Evolutionary conservation across 2,329 filamentous ascomycete species (phyloP).

Genomic region (Escovopsis sp.): DNA sequence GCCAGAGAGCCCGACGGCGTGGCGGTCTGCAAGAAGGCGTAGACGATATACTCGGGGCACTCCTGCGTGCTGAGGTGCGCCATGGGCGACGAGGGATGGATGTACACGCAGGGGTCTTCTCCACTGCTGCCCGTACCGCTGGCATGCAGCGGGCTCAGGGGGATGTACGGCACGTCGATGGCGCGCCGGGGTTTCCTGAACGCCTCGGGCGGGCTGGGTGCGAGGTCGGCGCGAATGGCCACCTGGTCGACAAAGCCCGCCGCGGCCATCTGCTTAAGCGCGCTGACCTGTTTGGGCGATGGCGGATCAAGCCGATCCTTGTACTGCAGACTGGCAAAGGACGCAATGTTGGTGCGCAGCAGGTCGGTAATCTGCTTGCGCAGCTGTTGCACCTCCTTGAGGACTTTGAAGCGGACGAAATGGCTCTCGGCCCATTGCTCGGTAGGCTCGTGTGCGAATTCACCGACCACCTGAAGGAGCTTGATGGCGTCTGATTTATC

Average conservation of each 20-base stretch:
- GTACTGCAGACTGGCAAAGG: constrained; percentile 41
- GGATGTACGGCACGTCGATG: constrained; percentile 83
- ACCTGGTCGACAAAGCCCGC: constrained; percentile 90
- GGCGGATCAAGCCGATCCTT: constrained; percentile 42
- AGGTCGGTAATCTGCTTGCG: constrained; percentile 71
- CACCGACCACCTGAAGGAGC: constrained; percentile 72
- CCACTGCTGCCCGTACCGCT: constrained; percentile 11
- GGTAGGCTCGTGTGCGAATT: constrained; percentile 60
- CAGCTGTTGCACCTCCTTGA: constrained; percentile 74
- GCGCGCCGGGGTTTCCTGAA: constrained; percentile 62
- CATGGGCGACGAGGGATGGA: constrained; percentile 75
- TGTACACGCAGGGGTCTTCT: constrained; percentile 57
- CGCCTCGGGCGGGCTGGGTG: constrained; percentile 54
- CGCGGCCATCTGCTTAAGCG: constrained; percentile 80
- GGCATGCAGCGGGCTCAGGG: constrained; percentile 54
- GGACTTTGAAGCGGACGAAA: constrained; percentile 75
- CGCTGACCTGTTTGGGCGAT: constrained; percentile 53
- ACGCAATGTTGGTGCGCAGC: constrained; percentile 57
- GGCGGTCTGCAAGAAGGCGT: constrained; percentile 66
- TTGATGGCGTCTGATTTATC: constrained; percentile 80
- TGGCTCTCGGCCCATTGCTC: constrained; percentile 66
- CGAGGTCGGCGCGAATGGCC: constrained; percentile 78
- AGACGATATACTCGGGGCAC: constrained; percentile 78
- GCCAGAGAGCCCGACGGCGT: constrained; percentile 31
- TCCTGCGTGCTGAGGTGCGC: constrained; percentile 53